Evolutionary conservation across 495 filamentous ascomycete species (phyloP).

Genomic region (Extremus antarcticus): DNA sequence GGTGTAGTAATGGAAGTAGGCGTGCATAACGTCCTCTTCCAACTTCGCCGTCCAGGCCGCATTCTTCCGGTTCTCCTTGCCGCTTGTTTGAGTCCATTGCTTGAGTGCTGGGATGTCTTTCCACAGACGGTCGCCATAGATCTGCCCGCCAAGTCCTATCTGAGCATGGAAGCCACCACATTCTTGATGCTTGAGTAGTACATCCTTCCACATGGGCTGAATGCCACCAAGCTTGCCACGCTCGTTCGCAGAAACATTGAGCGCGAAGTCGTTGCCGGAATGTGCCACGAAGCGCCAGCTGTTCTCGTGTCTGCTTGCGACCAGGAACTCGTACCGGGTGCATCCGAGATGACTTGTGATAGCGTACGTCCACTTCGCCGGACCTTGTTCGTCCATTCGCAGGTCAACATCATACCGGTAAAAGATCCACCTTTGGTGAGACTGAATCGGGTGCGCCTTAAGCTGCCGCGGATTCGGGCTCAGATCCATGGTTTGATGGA

Average conservation of each 20-base stretch:
- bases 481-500: constrained; percentile 82
- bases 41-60: constrained; percentile 83
- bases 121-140: constrained; percentile 94
- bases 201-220: constrained; percentile 97
- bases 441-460: constrained; percentile 70
- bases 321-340: constrained; percentile 95
- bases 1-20: constrained; percentile 98
- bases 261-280: constrained; percentile 87
- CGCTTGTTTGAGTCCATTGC: constrained; percentile 85
- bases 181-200: constrained; percentile 92
- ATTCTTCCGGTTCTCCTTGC: constrained; percentile 84
- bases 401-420: constrained; percentile 92
- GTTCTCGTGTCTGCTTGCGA: constrained; percentile 79
- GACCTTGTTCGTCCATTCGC: constrained; percentile 70
- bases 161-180: constrained; percentile 93
- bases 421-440: constrained; percentile 87
- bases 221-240: constrained; percentile 73
- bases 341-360: constrained; percentile 95
- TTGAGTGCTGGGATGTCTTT: constrained; percentile 84
- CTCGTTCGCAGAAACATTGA: constrained; percentile 76
- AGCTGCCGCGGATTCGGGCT: constrained; percentile 89
- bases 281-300: constrained; percentile 97
- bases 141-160: constrained; percentile 83
- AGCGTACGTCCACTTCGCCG: constrained; percentile 94
- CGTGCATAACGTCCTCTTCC: constrained; percentile 88